Conservation (phyloP, 2,329 filamentous ascomycete genomes). For the Aspergillus glaucus region DNA sequence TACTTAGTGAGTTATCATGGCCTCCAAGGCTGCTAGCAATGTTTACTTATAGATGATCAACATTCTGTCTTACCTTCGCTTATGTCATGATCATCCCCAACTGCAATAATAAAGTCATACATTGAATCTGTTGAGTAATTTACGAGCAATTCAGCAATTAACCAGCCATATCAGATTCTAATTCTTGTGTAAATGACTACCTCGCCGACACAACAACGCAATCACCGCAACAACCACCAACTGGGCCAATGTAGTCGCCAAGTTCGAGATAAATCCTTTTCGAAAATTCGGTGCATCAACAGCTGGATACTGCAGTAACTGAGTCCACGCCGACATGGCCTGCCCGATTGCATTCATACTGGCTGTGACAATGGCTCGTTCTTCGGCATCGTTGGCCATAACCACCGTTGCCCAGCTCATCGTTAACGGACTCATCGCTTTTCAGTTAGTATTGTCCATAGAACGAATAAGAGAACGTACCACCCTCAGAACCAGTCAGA, state of each 20-base stretch:
- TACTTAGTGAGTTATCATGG: too few relatives aligned
- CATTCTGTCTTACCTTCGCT: too few relatives aligned
- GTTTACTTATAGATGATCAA: too few relatives aligned
- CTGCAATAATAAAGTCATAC: too few relatives aligned
- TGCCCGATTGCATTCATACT: slow-evolving; percentile 43
- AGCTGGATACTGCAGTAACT: slow-evolving; percentile 36
- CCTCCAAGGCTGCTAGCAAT: too few relatives aligned
- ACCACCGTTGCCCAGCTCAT: slow-evolving; percentile 38
- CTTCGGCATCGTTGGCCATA: slow-evolving; percentile 36
- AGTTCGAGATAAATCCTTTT: not conserved
- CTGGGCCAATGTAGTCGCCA: not conserved
- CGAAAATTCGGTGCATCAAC: slow-evolving; percentile 29
- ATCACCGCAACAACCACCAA: not conserved
- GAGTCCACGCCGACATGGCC: slow-evolving; percentile 36
- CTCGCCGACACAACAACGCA: not conserved
- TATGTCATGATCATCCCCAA: too few relatives aligned
- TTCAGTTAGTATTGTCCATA: not conserved
- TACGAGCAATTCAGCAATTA: too few relatives aligned
- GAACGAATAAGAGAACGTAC: slow-evolving; percentile 13
- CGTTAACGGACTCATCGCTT: slow-evolving; percentile 24
- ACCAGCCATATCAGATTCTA: too few relatives aligned
- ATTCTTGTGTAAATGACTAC: too few relatives aligned
- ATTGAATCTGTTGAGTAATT: too few relatives aligned
- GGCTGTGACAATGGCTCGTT: slow-evolving; percentile 37
- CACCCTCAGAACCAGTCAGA: slow-evolving; percentile 33